Percentiles rank a stretch among this genome's conserved stretches.
These are phyloP conservation scores for Chrysopogon serrulatus DNA, from an alignment of 176 grass and related monocot species.

Conservation along the genomic window DNA sequence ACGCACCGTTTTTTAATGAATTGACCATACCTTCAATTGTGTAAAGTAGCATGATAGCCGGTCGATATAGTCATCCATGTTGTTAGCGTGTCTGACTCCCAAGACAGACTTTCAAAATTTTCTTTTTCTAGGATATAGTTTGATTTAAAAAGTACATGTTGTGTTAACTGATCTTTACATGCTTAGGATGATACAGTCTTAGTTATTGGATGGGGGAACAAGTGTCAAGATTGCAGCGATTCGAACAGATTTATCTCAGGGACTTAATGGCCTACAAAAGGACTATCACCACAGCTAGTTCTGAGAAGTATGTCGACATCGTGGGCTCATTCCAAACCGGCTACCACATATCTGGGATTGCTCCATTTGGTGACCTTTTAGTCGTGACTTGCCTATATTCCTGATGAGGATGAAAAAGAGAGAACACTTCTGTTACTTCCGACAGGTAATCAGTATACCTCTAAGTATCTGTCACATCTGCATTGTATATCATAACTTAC, in stretches of 20 bases:
- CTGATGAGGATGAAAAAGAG: slow-evolving; percentile 64
- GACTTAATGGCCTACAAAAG: slow-evolving; percentile 80
- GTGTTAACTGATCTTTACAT: slow-evolving; percentile 22
- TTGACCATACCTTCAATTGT: neutral
- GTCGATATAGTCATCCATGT: neutral
- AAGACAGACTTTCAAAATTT: neutral
- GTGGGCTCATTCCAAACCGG: slow-evolving; percentile 94
- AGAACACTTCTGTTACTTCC: slow-evolving; percentile 57
- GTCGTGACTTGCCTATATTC: slow-evolving; percentile 94
- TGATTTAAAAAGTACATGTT: neutral
- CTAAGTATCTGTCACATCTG: neutral
- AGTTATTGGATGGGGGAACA: slow-evolving; percentile 96
- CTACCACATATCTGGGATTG: slow-evolving; percentile 93
- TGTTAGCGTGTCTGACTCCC: neutral
- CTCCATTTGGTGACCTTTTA: slow-evolving; percentile 90
- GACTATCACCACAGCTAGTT: slow-evolving; percentile 45
- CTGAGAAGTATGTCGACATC: slow-evolving; percentile 93
- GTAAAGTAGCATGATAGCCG: neutral
- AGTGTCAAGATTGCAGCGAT: slow-evolving; percentile 88
- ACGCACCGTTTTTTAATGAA: neutral
- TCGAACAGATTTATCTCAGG: slow-evolving; percentile 57
- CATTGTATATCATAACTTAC: neutral
- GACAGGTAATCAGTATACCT: slow-evolving; percentile 53
- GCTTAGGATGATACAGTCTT: slow-evolving; percentile 87
- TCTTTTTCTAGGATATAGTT: neutral